Evolutionary conservation across 2,329 filamentous ascomycete genomes (phyloP), one percentile per base, ranked within the genome.

Genomic region (Cercospora beticola): DNA sequence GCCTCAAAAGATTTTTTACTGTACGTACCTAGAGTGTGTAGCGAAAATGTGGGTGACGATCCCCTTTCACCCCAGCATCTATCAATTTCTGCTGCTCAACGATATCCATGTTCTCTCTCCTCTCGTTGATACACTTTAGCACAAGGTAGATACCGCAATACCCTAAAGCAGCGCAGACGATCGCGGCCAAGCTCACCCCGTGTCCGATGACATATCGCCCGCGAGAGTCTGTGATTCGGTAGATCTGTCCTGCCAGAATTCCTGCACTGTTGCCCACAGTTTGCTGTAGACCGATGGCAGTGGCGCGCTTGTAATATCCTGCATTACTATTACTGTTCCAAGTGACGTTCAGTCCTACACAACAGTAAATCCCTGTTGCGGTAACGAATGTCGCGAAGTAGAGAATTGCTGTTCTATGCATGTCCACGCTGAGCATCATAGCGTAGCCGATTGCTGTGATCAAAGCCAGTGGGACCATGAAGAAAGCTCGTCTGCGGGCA

Each of bases 241-340:
- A 85, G 0, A 85, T 79, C 68, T 85, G 83, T 0, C 82, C 83
- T 0, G 82, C 81, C 0, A 83, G 82, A 8, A 85, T 81, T 10
- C 83, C 84, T 0, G 83, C 83, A 1, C 79, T 81, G 33, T 86
- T 86, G 0, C 80, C 84, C 0, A 86, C 78, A 0, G 83, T 84
- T 62, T 83, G 81, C 9, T 83, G 80, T 30, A 83, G 74, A 1
- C 83, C 83, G 10, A 85, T 80, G 3, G 80, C 82, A 0, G 83
- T 79, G 0, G 84, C 83, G 16, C 84, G 81, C 28, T 83, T 80
- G 73, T 83, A 84, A 54, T 86, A 83, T 1, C 80, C 81, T 5
- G 82, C 81, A 1, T 82, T 77, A 36, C 84, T 85, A 54, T 83
- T 83, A 21, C 82, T 83, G 4, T 85, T 73, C 83, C 84, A 85